Percentiles rank a stretch among this genome's conserved stretches.
Conservation (phyloP, 2,329 filamentous ascomycete genomes). For the Pseudogymnoascus sp. region DNA sequence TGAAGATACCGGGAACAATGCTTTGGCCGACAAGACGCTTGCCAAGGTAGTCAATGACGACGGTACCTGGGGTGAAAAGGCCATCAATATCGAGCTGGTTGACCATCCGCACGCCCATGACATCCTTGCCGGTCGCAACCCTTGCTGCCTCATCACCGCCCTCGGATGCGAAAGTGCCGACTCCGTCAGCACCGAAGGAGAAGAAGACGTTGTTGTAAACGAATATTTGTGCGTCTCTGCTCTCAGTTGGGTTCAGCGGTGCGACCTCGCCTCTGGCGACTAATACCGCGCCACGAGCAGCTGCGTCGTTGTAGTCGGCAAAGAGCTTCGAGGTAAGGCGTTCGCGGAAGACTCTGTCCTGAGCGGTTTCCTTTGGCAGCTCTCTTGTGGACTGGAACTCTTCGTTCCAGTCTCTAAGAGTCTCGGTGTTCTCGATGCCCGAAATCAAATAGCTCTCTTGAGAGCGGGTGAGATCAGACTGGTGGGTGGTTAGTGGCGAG, state of each 20-base stretch:
- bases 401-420: conserved; percentile 95
- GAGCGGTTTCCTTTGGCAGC: conserved; percentile 83
- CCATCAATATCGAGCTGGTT: conserved; percentile 96
- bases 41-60: conserved; percentile 93
- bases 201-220: conserved; percentile 99
- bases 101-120: conserved; percentile 84
- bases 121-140: conserved; percentile 93
- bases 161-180: conserved; percentile 92
- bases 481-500: conserved; percentile 59
- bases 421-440: conserved; percentile 89
- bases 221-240: conserved; percentile 89
- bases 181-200: conserved; percentile 94
- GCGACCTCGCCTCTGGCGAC: conserved; percentile 89
- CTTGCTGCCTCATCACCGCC: conserved; percentile 93
- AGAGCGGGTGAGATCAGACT: conserved; percentile 74
- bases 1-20: conserved; percentile 98
- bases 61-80: conserved; percentile 89
- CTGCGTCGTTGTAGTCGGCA: conserved; percentile 94
- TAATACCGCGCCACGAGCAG: conserved; percentile 80
- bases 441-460: conserved; percentile 88
- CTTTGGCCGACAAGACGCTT: conserved; percentile 96
- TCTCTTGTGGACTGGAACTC: conserved; percentile 97
- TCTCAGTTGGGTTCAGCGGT: conserved; percentile 89
- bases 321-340: conserved; percentile 91
- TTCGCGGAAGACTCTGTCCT: conserved; percentile 93